These are phyloP conservation scores for Cronartium ribicola DNA, from an alignment of 1,284 basidiomycete species.

Conservation along the genomic window DNA sequence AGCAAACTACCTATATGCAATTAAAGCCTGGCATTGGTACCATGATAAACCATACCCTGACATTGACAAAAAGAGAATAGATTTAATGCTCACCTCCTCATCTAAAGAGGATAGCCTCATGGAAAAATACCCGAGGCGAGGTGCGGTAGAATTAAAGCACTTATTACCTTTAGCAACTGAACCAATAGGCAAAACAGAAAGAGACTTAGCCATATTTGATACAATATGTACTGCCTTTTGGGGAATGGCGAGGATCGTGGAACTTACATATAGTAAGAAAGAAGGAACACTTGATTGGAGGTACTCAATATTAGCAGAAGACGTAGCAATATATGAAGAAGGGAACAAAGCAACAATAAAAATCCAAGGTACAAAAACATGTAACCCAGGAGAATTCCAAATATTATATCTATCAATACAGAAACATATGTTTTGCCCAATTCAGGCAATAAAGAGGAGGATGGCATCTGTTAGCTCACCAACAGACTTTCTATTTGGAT, in stretches of 20 bases:
- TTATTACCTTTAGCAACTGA: neutral
- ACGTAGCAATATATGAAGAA: too few relatives aligned
- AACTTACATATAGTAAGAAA: neutral
- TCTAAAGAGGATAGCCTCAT: neutral
- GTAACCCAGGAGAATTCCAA: too few relatives aligned
- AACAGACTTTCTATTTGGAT: too few relatives aligned
- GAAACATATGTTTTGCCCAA: too few relatives aligned
- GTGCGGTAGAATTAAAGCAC: neutral
- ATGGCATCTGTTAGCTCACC: too few relatives aligned
- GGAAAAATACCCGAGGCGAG: neutral
- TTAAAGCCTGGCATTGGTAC: slow-evolving; percentile 15
- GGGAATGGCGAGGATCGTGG: neutral
- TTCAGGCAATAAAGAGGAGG: too few relatives aligned
- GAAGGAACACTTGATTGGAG: too few relatives aligned
- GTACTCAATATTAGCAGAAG: too few relatives aligned
- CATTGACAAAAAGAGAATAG: neutral
- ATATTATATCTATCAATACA: too few relatives aligned
- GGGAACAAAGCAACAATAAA: too few relatives aligned
- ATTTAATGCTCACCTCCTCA: neutral
- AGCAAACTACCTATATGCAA: neutral
- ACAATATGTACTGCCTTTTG: neutral
- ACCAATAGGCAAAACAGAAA: neutral
- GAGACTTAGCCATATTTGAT: neutral
- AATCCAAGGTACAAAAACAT: too few relatives aligned
- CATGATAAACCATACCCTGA: neutral